These are phyloP conservation scores for Xylaria sp. DNA, from an alignment of 2,329 filamentous ascomycete species.

Conservation along the genomic window DNA sequence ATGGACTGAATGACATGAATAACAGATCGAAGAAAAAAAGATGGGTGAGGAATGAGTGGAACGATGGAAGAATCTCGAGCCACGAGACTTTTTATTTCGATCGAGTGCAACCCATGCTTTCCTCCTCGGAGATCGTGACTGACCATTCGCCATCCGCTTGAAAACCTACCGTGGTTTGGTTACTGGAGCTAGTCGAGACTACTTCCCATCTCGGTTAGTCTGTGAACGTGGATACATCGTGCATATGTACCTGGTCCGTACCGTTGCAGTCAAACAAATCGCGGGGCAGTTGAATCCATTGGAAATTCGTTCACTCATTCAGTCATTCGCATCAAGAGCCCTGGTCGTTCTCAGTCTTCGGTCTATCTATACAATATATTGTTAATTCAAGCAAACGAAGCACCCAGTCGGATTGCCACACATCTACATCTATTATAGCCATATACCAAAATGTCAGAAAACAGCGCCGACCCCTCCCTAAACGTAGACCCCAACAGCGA, in stretches of 20 bases:
- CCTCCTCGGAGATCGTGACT: background rate
- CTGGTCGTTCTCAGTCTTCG: background rate
- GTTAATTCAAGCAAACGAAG: background rate
- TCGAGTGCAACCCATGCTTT: background rate
- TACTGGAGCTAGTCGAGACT: background rate
- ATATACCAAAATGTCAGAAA: slow-evolving; percentile 11
- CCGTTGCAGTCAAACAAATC: background rate
- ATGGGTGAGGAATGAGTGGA: background rate
- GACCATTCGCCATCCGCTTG: slow-evolving; percentile 1
- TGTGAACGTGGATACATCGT: background rate
- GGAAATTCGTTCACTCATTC: background rate
- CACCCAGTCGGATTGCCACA: background rate
- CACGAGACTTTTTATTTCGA: too few species aligned
- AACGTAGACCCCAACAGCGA: too few species aligned
- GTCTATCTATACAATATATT: too few species aligned
- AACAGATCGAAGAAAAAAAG: background rate
- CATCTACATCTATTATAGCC: too few species aligned
- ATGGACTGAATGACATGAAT: background rate
- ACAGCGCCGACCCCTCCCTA: slow-evolving; percentile 1
- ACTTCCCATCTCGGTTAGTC: background rate
- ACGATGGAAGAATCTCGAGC: background rate
- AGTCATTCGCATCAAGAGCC: background rate
- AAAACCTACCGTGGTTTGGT: background rate
- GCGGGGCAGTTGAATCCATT: slow-evolving; percentile 1
- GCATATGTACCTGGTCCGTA: background rate